These are phyloP conservation scores for Pinus tabuliformis DNA, from an alignment of 75 land plant species.

Conservation along the genomic window DNA sequence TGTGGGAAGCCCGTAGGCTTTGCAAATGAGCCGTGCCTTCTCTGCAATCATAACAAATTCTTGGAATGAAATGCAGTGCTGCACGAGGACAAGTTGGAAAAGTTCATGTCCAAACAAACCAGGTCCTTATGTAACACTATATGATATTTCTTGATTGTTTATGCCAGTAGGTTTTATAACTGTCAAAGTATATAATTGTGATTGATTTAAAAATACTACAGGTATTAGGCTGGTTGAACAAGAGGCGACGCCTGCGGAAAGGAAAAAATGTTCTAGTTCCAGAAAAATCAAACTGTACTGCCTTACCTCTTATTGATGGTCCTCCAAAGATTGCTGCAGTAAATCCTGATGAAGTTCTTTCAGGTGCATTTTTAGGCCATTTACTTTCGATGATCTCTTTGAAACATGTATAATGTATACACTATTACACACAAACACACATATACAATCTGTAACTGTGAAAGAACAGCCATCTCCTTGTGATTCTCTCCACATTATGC, in stretches of 20 bases:
- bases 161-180: neutral
- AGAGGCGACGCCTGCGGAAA: neutral
- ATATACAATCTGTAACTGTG: no score
- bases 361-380: constrained; percentile 6
- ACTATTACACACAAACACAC: no score
- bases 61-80: constrained; percentile 5
- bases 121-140: neutral
- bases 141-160: neutral
- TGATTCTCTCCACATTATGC: no score
- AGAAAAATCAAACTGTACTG: neutral
- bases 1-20: neutral
- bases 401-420: no score
- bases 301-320: neutral
- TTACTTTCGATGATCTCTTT: neutral
- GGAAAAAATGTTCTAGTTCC: neutral
- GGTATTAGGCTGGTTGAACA: neutral
- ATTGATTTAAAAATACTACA: neutral
- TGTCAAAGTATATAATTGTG: neutral
- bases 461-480: no score
- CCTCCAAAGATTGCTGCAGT: neutral
- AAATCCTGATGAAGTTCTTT: constrained; percentile 1
- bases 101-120: constrained; percentile 1
- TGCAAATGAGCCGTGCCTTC: neutral
- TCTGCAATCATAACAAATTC: neutral
- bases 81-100: constrained; percentile 3